Evolutionary conservation across 208 protist species (phyloP), one percentile per base, ranked within the genome.

Genomic region (Crithidia fasciculata): DNA sequence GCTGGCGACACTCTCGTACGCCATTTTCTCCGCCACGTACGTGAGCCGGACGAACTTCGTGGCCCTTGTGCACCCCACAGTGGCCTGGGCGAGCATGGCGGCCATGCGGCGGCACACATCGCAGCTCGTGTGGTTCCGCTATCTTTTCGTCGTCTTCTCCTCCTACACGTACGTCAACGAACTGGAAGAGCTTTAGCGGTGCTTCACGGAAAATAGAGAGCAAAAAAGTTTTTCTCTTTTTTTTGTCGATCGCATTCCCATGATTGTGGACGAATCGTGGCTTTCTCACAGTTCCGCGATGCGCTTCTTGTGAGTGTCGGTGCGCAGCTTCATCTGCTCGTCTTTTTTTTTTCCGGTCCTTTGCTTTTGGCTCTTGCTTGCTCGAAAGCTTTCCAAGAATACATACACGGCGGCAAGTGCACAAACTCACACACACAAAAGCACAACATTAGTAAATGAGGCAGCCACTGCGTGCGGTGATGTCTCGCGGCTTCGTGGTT

Each of bases 61-160:
- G 47, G 76, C 90, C 37, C 16, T 92, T 16, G 87, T 90, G 44
- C 82, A 89, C 28, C 88, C 88, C 18, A 19, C 65, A 13, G 78
- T 74, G 7, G 67, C 82, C n/a, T 77, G 84, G 50, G 81, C 63
- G 36, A 92, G 84, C 60, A 92, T 82, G 63, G 58, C 55, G 18
- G 91, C 89, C 3, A 99, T 99, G 97, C 64, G 78, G 65, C 75
- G 79, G 47, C 98, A 99, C 74, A 62, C 76, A 9, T 92, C 83
- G 16, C 98, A 99, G 83, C 83, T 99, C 8, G 96, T 99, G 50
- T 99, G 98, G 98, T 99, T 98, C 74, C 85, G 98, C 56, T 96
- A 97, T 66, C 74, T 99, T 44, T 99, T 98, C 86, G 84, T 99
- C 10, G 36, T 94, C 2, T 98, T 99, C 80, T 98, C 96, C 8